Evolutionary conservation across 306 rosid genomes (phyloP).

Genomic region (Psophocarpus tetragonolobus): DNA sequence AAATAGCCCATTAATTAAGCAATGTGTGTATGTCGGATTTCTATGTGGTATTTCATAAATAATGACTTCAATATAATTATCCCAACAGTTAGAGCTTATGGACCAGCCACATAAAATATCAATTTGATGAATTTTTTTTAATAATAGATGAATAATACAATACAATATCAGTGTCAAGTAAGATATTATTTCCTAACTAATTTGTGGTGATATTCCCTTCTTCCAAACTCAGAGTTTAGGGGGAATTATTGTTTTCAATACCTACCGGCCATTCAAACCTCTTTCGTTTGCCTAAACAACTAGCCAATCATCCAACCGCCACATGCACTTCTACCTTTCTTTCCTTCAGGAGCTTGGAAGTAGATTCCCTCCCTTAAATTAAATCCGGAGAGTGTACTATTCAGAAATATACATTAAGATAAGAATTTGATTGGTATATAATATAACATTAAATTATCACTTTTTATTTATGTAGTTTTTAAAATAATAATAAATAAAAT

Average conservation of each 20-base stretch:
- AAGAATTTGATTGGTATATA: too few species aligned
- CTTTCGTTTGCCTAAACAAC: conserved; percentile 25
- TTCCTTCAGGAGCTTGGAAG: too few species aligned
- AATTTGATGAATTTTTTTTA: background rate
- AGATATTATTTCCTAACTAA: background rate
- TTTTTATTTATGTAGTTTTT: too few species aligned
- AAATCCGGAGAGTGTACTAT: too few species aligned
- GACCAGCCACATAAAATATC: background rate
- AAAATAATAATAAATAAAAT: too few species aligned
- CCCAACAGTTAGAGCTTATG: background rate
- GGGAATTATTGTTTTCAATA: background rate
- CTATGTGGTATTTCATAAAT: background rate
- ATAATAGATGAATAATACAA: too few species aligned
- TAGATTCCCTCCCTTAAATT: too few species aligned
- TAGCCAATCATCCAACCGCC: conserved; percentile 19
- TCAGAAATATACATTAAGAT: too few species aligned
- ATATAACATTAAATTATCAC: too few species aligned
- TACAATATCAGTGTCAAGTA: background rate
- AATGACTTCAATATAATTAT: background rate
- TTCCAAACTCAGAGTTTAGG: background rate
- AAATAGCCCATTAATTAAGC: too few species aligned
- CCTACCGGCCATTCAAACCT: conserved; percentile 43
- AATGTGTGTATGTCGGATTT: too few species aligned
- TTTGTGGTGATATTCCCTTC: background rate
- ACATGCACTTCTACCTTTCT: conserved; percentile 1